Base-by-base conservation (phyloP, 2,329 filamentous ascomycete genomes). In the Calonectria hawksworthii region DNA sequence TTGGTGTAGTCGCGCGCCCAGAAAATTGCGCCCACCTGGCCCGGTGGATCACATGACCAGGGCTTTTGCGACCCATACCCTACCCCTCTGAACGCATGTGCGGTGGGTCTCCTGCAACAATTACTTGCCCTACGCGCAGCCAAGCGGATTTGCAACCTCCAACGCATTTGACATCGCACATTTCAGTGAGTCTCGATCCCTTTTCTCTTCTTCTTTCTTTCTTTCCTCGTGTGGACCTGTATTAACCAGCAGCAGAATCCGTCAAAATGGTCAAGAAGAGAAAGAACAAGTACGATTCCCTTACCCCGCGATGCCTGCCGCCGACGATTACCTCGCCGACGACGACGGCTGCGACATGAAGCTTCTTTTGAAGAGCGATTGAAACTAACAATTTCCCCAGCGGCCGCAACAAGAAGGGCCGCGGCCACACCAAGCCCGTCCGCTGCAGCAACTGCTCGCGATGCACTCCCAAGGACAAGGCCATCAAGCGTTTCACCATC, bases 401-500 rank as follows among this genome's bases (percentile, higher is more conserved):
- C 92, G 96, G 96, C 89, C 96, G 96, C 89, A 98, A 99, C 95
- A 98, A 98, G 96, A 98, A 98, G 91, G 96, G 97, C 89, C 95
- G 97, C 89, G 97, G 97, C 92, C 96, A 99, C 93, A 96, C 98
- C 91, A 99, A 99, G 94, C 98, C 97, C 86, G 98, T 99, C 91
- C 95, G 91, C 83, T 92, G 91, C 90, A 90, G 88, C 88, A 92
- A 92, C 90, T 92, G 91, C 91, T 92, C 90, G 87, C 92, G 94
- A 90, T 96, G 94, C 92, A 98, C 95, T 77, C 96, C 96, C 88
- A 99, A 99, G 94, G 97, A 99, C 87, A 99, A 99, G 95, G 97
- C 98, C 83, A 99, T 99, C 93, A 99, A 99, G 96, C 93, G 97
- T 91, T 99, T 99, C 93, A 99, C 97, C 91, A 92, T 99, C 93